Evolutionary conservation across 2,329 filamentous ascomycete species (phyloP).

Genomic region (Penicillium polonicum): DNA sequence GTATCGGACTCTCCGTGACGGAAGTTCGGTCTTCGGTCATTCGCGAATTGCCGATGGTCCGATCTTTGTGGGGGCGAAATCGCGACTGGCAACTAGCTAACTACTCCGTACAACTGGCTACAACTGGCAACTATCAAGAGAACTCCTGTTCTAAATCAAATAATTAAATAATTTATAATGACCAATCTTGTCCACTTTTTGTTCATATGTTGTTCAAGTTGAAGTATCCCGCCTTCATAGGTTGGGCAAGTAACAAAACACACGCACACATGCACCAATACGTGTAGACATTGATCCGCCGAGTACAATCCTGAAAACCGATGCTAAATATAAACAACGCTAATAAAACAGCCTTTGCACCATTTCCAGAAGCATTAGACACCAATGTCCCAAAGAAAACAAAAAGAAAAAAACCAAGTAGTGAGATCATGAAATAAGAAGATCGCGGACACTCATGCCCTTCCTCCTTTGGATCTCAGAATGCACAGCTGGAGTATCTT

Average conservation of each 20-base stretch:
- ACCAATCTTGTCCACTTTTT: background rate
- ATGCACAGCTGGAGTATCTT: slow-evolving; percentile 1
- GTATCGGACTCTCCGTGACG: background rate
- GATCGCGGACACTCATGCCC: slow-evolving; percentile 57
- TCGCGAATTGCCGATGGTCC: slow-evolving; percentile 1
- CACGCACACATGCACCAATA: background rate
- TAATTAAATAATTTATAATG: background rate
- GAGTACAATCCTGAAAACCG: background rate
- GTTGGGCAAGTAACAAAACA: background rate
- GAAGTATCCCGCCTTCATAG: background rate
- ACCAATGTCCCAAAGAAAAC: background rate
- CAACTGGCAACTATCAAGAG: background rate
- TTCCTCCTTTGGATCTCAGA: slow-evolving; percentile 36
- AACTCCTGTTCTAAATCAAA: background rate
- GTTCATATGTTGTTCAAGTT: background rate
- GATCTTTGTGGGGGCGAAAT: background rate
- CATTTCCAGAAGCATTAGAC: background rate
- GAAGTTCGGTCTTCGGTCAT: slow-evolving; percentile 1
- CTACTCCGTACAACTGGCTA: no score
- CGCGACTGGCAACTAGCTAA: no score
- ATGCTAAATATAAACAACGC: background rate
- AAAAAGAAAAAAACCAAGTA: slow-evolving; percentile 4
- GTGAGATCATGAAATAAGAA: slow-evolving; percentile 49
- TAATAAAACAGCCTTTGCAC: background rate
- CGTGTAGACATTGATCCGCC: background rate